phyloP scores from a whole-genome alignment of 2,329 filamentous ascomycete species.

The Alternaria novae-zelandiae region DNA sequence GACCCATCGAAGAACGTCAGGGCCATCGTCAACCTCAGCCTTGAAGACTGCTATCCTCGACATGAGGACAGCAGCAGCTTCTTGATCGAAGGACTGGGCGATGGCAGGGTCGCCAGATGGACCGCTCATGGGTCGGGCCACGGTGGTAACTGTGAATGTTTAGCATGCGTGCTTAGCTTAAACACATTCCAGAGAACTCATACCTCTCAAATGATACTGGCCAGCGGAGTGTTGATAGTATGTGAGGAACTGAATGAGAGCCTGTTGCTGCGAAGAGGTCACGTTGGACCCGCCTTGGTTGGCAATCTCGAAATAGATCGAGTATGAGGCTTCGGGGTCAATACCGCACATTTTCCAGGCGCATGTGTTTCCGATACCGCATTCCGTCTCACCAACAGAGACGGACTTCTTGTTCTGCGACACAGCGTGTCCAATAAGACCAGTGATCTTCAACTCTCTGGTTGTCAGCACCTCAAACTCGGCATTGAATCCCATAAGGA shows the following conservation, averaged over 20 bases:
- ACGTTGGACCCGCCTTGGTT: constrained; percentile 86
- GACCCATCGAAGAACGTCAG: constrained; percentile 98
- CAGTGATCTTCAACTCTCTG: constrained; percentile 97
- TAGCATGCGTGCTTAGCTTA: constrained; percentile 6
- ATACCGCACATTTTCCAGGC: constrained; percentile 99
- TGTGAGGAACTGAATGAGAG: constrained; percentile 97
- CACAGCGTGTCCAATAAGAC: constrained; percentile 93
- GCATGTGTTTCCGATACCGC: constrained; percentile 97
- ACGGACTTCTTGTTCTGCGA: constrained; percentile 98
- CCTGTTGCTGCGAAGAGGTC: constrained; percentile 86
- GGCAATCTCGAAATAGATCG: constrained; percentile 97
- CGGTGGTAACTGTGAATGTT: constrained; percentile 73
- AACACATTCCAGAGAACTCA: neutral
- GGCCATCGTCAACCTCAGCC: constrained; percentile 96
- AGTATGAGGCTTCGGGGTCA: constrained; percentile 90
- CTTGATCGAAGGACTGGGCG: constrained; percentile 96
- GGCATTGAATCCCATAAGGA: constrained; percentile 98
- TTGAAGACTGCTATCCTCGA: constrained; percentile 99
- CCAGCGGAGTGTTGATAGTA: constrained; percentile 98
- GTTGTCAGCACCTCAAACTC: constrained; percentile 95
- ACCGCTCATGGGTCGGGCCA: constrained; percentile 88
- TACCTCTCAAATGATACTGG: constrained; percentile 83
- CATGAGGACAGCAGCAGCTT: constrained; percentile 97
- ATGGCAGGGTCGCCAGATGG: constrained; percentile 94
- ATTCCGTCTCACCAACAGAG: constrained; percentile 96